Evolutionary conservation across 257 asterid species (phyloP), one percentile per base, ranked within the genome.

Genomic region (Solanum bulbocastanum): DNA sequence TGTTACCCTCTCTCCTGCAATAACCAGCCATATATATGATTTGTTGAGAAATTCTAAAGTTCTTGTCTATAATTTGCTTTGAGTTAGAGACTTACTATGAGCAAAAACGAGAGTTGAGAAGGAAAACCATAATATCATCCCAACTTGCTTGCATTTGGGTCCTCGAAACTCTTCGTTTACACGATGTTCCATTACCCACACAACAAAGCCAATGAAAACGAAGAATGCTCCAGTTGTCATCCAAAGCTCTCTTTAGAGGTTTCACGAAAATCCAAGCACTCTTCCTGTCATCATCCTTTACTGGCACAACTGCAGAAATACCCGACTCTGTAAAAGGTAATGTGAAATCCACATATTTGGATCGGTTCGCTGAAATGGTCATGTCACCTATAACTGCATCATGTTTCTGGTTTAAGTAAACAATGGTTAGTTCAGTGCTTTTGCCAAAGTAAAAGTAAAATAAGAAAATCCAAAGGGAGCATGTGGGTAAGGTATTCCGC

Each of bases 161-260:
- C 93, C 94, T 87, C 91, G 75, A 82, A 90, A 92, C 46, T 89
- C 94, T 76, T 91, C 33, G 23, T 93, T 92, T 15, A 87, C 76
- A 3, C 90, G 89, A 89, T 93, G 94, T 88, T 93, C 95, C 20
- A 93, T 91, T 83, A 88, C 92, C 95, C 95, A 92, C 14, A 93
- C 91, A 2, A 93, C 93, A 10, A 90, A 78, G 14, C 94, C 95
- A 39, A 84, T 92, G 88, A 89, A 90, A 83, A 92, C 5, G 18
- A 92, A 90, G 52, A 88, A 92, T 7, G 88, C 93, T 87, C 92
- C 93, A 2, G 89, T 89, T 85, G 73, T 90, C 4, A 93, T 83
- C 95, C 94, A 92, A 15, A 92, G 92, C 7, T 87, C 88, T 90
- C 30, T 86, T 89, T 6, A 92, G 87, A 32, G 95, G 95, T 76